Base-by-base conservation (phyloP, 805 yeast genomes). In the Metschnikowia orientalis region DNA sequence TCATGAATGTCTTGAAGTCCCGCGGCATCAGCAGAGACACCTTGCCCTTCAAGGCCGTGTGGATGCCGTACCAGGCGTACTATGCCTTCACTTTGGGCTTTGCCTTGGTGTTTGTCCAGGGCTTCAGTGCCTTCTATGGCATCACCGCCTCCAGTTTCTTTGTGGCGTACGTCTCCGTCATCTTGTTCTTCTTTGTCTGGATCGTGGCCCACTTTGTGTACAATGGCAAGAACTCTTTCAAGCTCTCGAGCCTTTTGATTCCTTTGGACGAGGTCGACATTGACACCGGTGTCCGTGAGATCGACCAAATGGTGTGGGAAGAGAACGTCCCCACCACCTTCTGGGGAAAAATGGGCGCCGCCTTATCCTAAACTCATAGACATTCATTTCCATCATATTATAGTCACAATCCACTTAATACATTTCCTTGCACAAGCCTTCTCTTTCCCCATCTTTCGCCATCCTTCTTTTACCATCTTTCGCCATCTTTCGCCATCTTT, bases 41-140 rank as follows among this genome's bases (percentile, higher is more conserved):
- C 8, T 66, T 85, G 37, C 92, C 95, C 7, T 86, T 70, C 67
- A 81, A 79, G 56, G 89, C 92, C 6, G 52, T 51, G n/a, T 66
- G 69, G 35, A 81, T 79, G 78, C 92, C 94, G 3, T 72, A 54
- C 42, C 57, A 65, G 39, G 84, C 89, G 2, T 78, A 75, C 57
- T 80, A 81, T 47, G 74, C 87, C 3, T 58, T 75, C 4, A 57
- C 67, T 33, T 65, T 73, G 44, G 67, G 80, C 42, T 54, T 67
- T 9, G 42, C 81, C 18, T 72, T 86, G 51, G 72, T 74, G 17
- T 67, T 84, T 40, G 67, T 85, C 41, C 89, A 86, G 58, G 95
- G 95, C 23, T 85, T 71, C 55, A 56, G 70, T 2, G 73, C 75
- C 1, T 85, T 85, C 59, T 75, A 75, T 35, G 56, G 57, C 8